phyloP scores from a whole-genome alignment of 768 basidiomycete genomes.

The Collybiopsis luxurians region DNA sequence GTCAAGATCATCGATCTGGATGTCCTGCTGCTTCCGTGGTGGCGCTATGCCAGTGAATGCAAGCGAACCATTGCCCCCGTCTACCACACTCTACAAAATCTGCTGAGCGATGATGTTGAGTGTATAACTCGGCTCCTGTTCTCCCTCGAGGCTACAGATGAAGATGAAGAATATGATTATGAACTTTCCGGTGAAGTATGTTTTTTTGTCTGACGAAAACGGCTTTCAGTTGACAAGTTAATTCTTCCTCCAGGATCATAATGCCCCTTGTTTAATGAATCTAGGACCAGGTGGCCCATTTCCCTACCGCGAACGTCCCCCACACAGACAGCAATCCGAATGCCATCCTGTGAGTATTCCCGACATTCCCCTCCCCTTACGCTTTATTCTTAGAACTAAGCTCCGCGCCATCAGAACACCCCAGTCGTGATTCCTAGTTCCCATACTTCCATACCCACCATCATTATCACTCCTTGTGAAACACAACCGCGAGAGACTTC shows the following conservation, averaged over 20 bases:
- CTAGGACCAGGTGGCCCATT: background rate
- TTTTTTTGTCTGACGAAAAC: background rate
- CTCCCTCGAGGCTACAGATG: background rate
- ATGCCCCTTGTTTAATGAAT: background rate
- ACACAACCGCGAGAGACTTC: slow-evolving; percentile 35
- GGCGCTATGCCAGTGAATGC: background rate
- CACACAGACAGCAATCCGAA: background rate
- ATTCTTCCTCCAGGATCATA: background rate
- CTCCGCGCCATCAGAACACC: background rate
- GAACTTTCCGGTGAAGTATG: background rate
- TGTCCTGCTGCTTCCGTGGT: slow-evolving; percentile 6
- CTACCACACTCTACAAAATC: background rate
- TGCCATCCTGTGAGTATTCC: background rate
- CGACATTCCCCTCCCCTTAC: background rate
- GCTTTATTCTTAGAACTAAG: background rate
- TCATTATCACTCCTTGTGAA: slow-evolving; percentile 49
- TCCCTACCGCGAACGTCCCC: slow-evolving; percentile 5
- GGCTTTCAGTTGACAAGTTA: background rate
- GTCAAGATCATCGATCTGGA: slow-evolving; percentile 4
- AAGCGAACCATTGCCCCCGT: slow-evolving; percentile 1
- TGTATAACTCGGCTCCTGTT: background rate
- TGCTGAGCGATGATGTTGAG: slow-evolving; percentile 2
- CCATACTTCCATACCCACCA: slow-evolving; percentile 42
- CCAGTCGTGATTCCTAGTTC: slow-evolving; percentile 28
- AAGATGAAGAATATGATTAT: background rate